These are phyloP conservation scores for Rhytidiadelphus loreus DNA, from an alignment of 225 moss, liverwort and hornwort genomes.

Conservation along the genomic window DNA sequence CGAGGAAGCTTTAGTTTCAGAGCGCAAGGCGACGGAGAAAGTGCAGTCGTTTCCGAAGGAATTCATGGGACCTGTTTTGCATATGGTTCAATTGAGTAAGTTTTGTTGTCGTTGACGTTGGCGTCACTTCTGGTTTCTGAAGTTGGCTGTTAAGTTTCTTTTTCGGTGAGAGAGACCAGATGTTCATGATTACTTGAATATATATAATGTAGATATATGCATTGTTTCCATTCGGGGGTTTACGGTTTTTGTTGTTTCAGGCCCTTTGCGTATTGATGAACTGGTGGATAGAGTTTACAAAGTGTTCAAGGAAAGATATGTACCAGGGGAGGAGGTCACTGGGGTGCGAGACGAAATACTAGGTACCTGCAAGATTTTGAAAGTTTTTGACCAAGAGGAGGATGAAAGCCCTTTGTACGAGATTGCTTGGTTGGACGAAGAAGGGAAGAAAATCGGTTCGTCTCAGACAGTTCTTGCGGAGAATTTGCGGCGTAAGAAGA, in stretches of 20 bases:
- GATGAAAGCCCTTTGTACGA: slow-evolving; percentile 65
- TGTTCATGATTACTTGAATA: background rate
- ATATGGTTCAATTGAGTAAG: slow-evolving; percentile 94
- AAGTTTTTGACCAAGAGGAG: slow-evolving; percentile 55
- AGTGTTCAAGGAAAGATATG: slow-evolving; percentile 80
- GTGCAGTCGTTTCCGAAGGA: slow-evolving; percentile 95
- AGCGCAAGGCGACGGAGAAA: slow-evolving; percentile 90
- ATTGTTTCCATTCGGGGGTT: background rate
- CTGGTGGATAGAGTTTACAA: slow-evolving; percentile 95
- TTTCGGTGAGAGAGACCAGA: background rate
- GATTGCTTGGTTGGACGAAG: slow-evolving; percentile 84
- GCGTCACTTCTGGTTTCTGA: background rate
- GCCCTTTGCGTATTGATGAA: slow-evolving; percentile 85
- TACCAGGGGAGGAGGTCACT: slow-evolving; percentile 69
- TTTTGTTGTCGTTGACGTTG: background rate
- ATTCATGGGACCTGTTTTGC: slow-evolving; percentile 95
- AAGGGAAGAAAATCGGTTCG: slow-evolving; percentile 57
- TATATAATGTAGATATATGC: background rate
- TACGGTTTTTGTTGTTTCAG: slow-evolving; percentile 28
- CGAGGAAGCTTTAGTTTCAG: slow-evolving; percentile 93
- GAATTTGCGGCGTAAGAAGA: slow-evolving; percentile 68
- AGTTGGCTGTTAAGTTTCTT: background rate
- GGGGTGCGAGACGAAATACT: slow-evolving; percentile 62
- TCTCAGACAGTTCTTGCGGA: slow-evolving; percentile 40
- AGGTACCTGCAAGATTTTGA: slow-evolving; percentile 64